A percentile compares a stretch with the other conserved stretches of the same genome.
Conservation (phyloP, 2,329 filamentous ascomycete genomes). For the Phaeophleospora eucalypticola region DNA sequence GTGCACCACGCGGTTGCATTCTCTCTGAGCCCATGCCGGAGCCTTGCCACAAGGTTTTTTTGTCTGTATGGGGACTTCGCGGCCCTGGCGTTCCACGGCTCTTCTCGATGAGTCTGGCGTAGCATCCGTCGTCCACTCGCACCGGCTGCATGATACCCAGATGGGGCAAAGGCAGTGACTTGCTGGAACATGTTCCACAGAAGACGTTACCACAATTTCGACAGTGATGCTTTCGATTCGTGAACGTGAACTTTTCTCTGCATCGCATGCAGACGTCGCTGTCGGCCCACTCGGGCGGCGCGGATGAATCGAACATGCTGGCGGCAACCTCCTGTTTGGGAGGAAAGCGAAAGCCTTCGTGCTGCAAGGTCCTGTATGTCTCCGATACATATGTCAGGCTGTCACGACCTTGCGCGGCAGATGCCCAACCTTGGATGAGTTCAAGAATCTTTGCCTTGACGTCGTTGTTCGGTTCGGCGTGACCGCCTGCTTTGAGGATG, state of each 20-base stretch:
- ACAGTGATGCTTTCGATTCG: slow-evolving; percentile 97
- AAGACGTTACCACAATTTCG: slow-evolving; percentile 98
- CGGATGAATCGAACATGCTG: slow-evolving; percentile 96
- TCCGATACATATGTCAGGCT: slow-evolving; percentile 84
- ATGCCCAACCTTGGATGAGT: slow-evolving; percentile 88
- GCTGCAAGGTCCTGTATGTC: slow-evolving; percentile 76
- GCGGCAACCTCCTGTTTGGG: slow-evolving; percentile 83
- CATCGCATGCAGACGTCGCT: slow-evolving; percentile 99
- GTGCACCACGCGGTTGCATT: slow-evolving; percentile 87
- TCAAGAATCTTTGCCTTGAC: slow-evolving; percentile 90
- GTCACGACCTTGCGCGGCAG: slow-evolving; percentile 77
- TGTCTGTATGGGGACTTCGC: slow-evolving; percentile 25
- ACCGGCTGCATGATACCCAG: slow-evolving; percentile 88
- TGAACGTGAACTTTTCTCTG: slow-evolving; percentile 91
- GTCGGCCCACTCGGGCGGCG: slow-evolving; percentile 96
- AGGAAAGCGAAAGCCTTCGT: slow-evolving; percentile 84
- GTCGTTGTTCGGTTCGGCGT: slow-evolving; percentile 71
- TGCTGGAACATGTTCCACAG: slow-evolving; percentile 89
- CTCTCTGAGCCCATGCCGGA: slow-evolving; percentile 34
- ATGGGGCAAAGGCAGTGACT: slow-evolving; percentile 81
- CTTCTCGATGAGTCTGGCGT: slow-evolving; percentile 80
- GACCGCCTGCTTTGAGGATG: slow-evolving; percentile 74
- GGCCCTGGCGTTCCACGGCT: slow-evolving; percentile 39
- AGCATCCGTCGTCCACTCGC: slow-evolving; percentile 92
- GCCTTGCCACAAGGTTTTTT: slow-evolving; percentile 59